phyloP scores from a whole-genome alignment of 2,329 filamentous ascomycete genomes.

The Graphilbum fragrans region DNA sequence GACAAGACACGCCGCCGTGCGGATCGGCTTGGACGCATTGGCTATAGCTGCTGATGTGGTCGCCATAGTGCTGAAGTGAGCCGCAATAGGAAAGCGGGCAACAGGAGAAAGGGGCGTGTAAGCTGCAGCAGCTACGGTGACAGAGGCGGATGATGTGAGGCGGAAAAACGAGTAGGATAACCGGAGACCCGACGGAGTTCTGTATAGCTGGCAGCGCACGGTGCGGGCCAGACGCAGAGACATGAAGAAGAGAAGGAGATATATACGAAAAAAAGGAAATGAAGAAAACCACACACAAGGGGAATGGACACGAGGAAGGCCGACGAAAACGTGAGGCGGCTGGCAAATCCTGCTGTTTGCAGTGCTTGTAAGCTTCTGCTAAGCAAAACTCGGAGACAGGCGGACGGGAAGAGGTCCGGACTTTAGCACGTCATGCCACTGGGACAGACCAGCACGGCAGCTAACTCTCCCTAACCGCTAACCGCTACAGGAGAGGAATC shows the following conservation, averaged over 20 bases:
- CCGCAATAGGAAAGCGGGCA: neutral
- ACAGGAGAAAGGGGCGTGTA: neutral
- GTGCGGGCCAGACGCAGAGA: conserved; percentile 7
- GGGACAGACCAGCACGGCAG: too few relatives aligned
- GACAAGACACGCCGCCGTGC: conserved; percentile 83
- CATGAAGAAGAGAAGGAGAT: conserved; percentile 3
- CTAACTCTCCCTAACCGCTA: too few relatives aligned
- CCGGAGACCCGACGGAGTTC: neutral
- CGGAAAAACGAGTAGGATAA: neutral
- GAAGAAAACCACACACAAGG: too few relatives aligned
- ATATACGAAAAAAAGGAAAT: too few relatives aligned
- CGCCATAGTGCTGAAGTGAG: neutral
- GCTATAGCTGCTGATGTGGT: conserved; percentile 3
- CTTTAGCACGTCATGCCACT: too few relatives aligned
- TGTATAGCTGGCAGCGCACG: conserved; percentile 5
- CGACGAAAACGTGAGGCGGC: too few relatives aligned
- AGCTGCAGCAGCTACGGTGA: neutral
- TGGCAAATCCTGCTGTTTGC: too few relatives aligned
- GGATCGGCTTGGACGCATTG: conserved; percentile 42
- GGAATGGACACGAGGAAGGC: too few relatives aligned
- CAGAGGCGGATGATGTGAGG: neutral
- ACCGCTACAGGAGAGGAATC: too few relatives aligned
- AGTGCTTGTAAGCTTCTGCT: too few relatives aligned
- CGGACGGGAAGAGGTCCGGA: too few relatives aligned
- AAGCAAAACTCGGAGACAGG: too few relatives aligned